Percentiles rank a stretch among this genome's conserved stretches.
phyloP scores from a whole-genome alignment of 2,329 filamentous ascomycete genomes.

The Coniochaeta hoffmannii region DNA sequence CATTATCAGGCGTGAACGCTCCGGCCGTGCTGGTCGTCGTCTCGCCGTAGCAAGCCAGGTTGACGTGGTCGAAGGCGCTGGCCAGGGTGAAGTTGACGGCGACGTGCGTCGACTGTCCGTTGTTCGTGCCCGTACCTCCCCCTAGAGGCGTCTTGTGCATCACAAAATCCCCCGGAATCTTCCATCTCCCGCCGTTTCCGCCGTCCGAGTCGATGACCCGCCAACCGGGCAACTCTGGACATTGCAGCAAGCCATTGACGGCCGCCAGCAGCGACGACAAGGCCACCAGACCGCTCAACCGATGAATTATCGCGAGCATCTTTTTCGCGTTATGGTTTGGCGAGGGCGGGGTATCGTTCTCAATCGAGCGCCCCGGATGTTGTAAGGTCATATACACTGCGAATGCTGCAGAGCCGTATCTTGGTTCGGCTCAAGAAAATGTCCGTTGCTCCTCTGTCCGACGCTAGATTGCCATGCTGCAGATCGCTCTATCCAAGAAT shows the following conservation, averaged over 20 bases:
- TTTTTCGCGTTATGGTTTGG: background rate
- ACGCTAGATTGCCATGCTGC: background rate
- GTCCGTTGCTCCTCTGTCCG: background rate
- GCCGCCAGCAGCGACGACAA: background rate
- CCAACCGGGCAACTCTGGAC: background rate
- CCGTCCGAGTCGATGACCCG: background rate
- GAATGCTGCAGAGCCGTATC: background rate
- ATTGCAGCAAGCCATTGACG: background rate
- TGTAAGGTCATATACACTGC: background rate
- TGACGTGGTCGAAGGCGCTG: background rate
- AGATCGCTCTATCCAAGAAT: background rate
- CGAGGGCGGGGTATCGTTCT: background rate
- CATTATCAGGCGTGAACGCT: background rate
- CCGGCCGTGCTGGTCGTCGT: background rate
- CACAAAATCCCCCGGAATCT: background rate
- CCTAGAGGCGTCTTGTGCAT: background rate
- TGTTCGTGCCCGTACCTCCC: background rate
- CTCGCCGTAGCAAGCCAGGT: background rate
- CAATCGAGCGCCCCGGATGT: background rate
- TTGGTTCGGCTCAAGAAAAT: background rate
- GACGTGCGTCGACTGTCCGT: background rate
- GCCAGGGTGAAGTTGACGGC: constrained; percentile 2
- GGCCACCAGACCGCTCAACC: background rate
- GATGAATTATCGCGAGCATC: background rate
- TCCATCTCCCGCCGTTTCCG: background rate